Evolutionary conservation across 169 alveolate species (phyloP), one percentile per base, ranked within the genome.

Genomic region (Cryptosporidium felis): DNA sequence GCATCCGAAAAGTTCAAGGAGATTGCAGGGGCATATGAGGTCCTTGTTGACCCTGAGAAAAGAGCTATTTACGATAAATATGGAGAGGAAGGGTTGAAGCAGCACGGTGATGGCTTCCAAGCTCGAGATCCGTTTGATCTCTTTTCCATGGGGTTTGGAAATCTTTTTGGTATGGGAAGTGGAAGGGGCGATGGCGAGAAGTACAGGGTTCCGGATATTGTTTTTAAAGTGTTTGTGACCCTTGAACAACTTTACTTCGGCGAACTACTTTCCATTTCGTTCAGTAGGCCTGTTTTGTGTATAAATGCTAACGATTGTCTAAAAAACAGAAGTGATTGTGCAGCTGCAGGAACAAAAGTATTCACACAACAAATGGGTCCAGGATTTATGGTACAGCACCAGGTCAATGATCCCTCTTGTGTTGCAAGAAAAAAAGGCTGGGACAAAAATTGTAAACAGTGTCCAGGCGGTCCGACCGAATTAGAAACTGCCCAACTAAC

Each of bases 11-110:
- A 92, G 92, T 97, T 97, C 94, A 94, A 96, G 82, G 99, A 97
- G 82, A 91, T 98, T 53, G 92, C 98, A 21, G 94, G 96, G 53
- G 99, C 99, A 41, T 96, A 97, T 80, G 99, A 98, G 90, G 96
- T 96, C 30, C 92, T 98, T 62, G 81, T 96, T 10, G 99, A 98
- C 81, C 97, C 98, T 34, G 98, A 96, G 38, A 90, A 90, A 47
- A 89, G 88, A 80, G 82, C 42, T 28, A 67, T 90, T 26, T 90
- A 90, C 56, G 93, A 89, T 53, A 62, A 46, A 47, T 80, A 41
- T 47, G 93, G 93, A 4, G 91, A 82, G 61, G 93, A 90, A 34
- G 93, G 90, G 4, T 21, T 90, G 14, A 82, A 89, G 41, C 85
- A 74, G 30, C 85, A 74, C 23, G 47, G 34, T 8, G 85, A 74